Conservation (phyloP, 1,284 basidiomycete genomes). For the Apiotrichum mycotoxinovorans region DNA sequence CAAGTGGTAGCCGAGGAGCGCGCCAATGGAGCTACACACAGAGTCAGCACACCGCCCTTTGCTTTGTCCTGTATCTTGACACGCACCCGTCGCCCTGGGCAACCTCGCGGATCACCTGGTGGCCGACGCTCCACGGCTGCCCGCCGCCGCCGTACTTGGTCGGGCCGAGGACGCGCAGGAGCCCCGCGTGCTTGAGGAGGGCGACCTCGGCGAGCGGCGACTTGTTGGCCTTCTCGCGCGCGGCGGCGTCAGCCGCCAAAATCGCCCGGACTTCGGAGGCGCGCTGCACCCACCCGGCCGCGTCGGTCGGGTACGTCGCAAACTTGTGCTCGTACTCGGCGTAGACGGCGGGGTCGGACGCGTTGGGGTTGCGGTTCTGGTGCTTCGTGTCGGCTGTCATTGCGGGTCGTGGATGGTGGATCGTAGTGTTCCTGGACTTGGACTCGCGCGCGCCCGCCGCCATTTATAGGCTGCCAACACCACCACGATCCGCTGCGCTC, state of each 20-base stretch:
- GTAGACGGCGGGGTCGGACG: slow-evolving; percentile 12
- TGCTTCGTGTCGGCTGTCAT: background rate
- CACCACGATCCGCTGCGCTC: too few species aligned
- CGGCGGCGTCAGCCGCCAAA: slow-evolving; percentile 1
- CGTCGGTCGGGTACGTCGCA: background rate
- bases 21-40: slow-evolving; percentile 1
- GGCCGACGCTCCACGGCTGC: slow-evolving; percentile 5
- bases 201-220: slow-evolving; percentile 12
- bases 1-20: slow-evolving; percentile 12
- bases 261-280: slow-evolving; percentile 6
- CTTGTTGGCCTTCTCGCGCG: slow-evolving; percentile 9
- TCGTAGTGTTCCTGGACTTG: background rate
- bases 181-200: slow-evolving; percentile 12
- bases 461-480: too few species aligned
- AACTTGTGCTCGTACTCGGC: slow-evolving; percentile 3
- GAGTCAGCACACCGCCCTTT: background rate
- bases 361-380: background rate
- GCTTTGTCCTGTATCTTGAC: too few species aligned
- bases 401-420: background rate
- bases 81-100: slow-evolving; percentile 9
- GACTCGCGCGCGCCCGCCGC: too few species aligned
- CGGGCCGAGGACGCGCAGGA: slow-evolving; percentile 7
- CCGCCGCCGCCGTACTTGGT: slow-evolving; percentile 8
- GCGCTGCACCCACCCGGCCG: slow-evolving; percentile 7
- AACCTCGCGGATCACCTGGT: slow-evolving; percentile 7